phyloP scores from a whole-genome alignment of 139 green algal genomes.

The Chlorella ohadii region DNA sequence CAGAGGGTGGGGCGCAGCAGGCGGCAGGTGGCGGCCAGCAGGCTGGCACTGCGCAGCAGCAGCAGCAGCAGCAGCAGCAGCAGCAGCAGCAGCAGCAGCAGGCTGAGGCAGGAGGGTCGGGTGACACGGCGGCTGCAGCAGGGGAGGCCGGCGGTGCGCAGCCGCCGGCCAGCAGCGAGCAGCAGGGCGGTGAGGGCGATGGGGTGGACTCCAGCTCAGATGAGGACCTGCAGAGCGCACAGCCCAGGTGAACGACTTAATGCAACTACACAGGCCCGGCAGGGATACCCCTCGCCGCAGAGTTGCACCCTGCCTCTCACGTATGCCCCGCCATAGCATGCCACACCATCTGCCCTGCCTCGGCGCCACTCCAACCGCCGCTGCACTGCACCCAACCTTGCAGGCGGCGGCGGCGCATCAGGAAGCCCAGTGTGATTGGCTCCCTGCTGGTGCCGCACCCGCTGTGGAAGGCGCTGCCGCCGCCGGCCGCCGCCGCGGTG shows the following conservation, averaged over 20 bases:
- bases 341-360: no score
- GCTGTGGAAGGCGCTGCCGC: conserved; percentile 38
- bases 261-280: no score
- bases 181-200: neutral
- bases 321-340: no score
- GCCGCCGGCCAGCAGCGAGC: neutral
- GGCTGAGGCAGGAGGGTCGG: neutral
- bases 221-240: no score
- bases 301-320: no score
- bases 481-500: neutral
- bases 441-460: conserved; percentile 7
- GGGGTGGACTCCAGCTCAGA: no score
- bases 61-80: neutral
- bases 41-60: neutral
- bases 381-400: neutral
- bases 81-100: neutral
- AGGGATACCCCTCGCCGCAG: no score
- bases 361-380: no score
- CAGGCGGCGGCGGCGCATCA: neutral
- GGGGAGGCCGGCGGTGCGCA: neutral
- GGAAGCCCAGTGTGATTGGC: neutral
- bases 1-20: no score
- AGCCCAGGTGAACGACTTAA: no score
- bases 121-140: neutral
- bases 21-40: neutral